Base-by-base conservation (phyloP, 495 filamentous ascomycete genomes). In the Endocarpon pusillum region DNA sequence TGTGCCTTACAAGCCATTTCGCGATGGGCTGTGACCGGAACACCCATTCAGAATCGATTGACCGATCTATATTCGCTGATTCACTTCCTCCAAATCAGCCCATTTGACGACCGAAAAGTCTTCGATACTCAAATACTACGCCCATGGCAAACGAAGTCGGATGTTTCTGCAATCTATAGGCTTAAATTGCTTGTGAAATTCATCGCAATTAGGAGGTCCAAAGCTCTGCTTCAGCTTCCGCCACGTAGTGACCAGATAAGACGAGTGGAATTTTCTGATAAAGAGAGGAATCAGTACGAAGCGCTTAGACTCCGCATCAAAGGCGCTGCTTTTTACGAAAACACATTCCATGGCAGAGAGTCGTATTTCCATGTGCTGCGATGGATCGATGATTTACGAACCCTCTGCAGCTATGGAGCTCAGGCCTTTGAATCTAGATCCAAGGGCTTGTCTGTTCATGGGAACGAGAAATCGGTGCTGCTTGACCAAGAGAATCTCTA, bases 21-120 rank as follows among this genome's bases (percentile, higher is more conserved):
- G 7, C 5, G 28, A 14, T 94, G 89, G 89, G 81, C 71, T 19
- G 72, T 97, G n/a, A 85, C 83, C 2, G 89, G 87, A 12, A 97
- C 89, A 0, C 89, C 89, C 1, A 62, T 94, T 18, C 72, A 75
- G 35, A 86, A 80, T 46, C 66, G 84, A 34, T 66, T 86, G 4
- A 69, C 75, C 20, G 73, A 71, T 35, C 42, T 69, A 3, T 60
- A 64, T 49, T 76, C 82, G 0, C 68, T 94, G 10, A 49, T 97
- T 1, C 56, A 72, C 1, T 97, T 97, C 36, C 66, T 97, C 10
- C 68, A 69, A 16, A 80, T 76, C 39, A 62, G 82, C 34, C 86
- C 86, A 0, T 85, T 76, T 33, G 12, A 31, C 28, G 28, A 31
- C 12, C 4, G 14, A 20, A 33, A 33, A 4, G 23, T 28, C 4